These are phyloP conservation scores for Hypoxylon sp. DNA, from an alignment of 2,329 filamentous ascomycete species.

Conservation along the genomic window DNA sequence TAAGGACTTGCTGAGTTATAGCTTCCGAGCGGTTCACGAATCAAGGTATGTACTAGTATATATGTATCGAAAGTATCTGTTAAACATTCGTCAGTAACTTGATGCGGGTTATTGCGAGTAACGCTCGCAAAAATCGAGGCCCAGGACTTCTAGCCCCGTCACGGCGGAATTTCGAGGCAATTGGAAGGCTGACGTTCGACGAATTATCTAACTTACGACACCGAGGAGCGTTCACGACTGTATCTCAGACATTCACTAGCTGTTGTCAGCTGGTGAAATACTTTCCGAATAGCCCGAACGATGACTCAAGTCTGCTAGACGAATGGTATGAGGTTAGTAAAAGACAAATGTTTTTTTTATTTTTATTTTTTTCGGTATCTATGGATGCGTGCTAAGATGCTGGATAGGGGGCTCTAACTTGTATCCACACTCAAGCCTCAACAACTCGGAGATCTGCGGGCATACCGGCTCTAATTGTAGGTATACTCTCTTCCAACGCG, in stretches of 20 bases:
- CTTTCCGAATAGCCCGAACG: constrained; percentile 50
- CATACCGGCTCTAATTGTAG: constrained; percentile 86
- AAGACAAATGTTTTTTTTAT: constrained; percentile 4
- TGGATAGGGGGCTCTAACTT: constrained; percentile 70
- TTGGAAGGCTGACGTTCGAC: constrained; percentile 82
- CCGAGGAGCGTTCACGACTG: constrained; percentile 92
- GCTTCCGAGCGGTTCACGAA: constrained; percentile 94
- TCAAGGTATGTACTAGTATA: constrained; percentile 72
- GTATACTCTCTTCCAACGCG: constrained; percentile 78
- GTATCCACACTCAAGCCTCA: constrained; percentile 80
- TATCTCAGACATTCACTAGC: constrained; percentile 85
- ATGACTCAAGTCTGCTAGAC: constrained; percentile 64
- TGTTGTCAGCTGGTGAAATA: constrained; percentile 78
- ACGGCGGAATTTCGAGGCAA: constrained; percentile 68
- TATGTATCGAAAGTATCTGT: neutral
- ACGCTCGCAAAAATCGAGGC: constrained; percentile 62
- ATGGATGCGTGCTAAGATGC: constrained; percentile 32
- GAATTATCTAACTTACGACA: constrained; percentile 88
- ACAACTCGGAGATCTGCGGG: constrained; percentile 93
- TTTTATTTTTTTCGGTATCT: no score
- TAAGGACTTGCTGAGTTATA: constrained; percentile 93
- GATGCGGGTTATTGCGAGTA: constrained; percentile 71
- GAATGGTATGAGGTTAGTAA: constrained; percentile 76
- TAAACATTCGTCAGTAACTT: constrained; percentile 70
- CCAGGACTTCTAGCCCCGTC: constrained; percentile 62